Evolutionary conservation across 2,329 filamentous ascomycete genomes (phyloP).

Genomic region (Venturia pyrina): DNA sequence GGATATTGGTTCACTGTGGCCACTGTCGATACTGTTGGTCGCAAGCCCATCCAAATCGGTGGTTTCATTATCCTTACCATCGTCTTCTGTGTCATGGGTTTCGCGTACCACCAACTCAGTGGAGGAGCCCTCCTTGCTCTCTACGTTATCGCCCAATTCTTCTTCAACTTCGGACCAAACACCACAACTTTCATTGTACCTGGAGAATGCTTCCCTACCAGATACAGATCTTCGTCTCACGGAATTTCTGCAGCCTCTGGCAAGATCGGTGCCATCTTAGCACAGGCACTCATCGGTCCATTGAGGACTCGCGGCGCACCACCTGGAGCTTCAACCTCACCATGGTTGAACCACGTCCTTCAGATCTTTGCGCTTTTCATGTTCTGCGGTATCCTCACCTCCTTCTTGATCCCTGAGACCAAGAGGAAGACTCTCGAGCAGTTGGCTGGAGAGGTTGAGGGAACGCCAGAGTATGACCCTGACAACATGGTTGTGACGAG

Average conservation of each 20-base stretch:
- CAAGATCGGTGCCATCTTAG: slow-evolving; percentile 40
- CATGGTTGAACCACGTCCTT: slow-evolving; percentile 65
- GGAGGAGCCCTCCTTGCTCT: slow-evolving; percentile 33
- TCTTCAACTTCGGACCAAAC: slow-evolving; percentile 45
- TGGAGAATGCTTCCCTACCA: slow-evolving; percentile 42
- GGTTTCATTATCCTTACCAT: slow-evolving; percentile 39
- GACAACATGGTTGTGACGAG: neutral
- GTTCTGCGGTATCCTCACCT: slow-evolving; percentile 59
- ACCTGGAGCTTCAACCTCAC: slow-evolving; percentile 25
- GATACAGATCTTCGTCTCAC: slow-evolving; percentile 38
- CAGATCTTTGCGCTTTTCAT: slow-evolving; percentile 74
- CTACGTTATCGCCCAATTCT: slow-evolving; percentile 40
- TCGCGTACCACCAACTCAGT: slow-evolving; percentile 36
- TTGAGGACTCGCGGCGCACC: slow-evolving; percentile 43
- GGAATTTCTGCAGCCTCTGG: slow-evolving; percentile 39
- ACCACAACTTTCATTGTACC: slow-evolving; percentile 42
- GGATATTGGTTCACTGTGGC: slow-evolving; percentile 76
- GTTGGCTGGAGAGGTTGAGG: slow-evolving; percentile 50
- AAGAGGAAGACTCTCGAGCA: slow-evolving; percentile 65
- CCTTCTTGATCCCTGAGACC: slow-evolving; percentile 67
- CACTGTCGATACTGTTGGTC: slow-evolving; percentile 62
- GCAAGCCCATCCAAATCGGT: slow-evolving; percentile 65
- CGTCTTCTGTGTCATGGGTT: slow-evolving; percentile 40
- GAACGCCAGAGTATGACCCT: slow-evolving; percentile 7
- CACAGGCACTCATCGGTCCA: slow-evolving; percentile 39